Conservation (phyloP, 495 filamentous ascomycete genomes). For the Aspergillus bridgeri region DNA sequence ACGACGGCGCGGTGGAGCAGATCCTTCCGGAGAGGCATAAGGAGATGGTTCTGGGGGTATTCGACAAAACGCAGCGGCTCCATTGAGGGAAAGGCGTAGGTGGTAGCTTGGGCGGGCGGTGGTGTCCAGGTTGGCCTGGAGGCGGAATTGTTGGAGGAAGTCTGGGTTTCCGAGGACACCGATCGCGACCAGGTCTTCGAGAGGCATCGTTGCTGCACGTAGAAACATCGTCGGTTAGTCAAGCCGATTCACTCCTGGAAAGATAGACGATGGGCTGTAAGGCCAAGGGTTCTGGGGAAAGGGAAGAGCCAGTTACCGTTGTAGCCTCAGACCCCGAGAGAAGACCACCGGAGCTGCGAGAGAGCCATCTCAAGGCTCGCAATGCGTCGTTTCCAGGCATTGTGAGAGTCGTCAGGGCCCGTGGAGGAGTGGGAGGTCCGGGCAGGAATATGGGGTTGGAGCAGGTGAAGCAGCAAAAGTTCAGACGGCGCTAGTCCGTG, state of each 20-base stretch:
- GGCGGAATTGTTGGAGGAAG: conserved; percentile 28
- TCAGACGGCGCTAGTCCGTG: conserved; percentile 32
- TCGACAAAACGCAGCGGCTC: conserved; percentile 75
- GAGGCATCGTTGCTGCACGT: conserved; percentile 48
- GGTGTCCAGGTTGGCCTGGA: conserved; percentile 28
- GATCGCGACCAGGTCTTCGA: conserved; percentile 50
- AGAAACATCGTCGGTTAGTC: background rate
- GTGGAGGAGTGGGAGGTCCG: background rate
- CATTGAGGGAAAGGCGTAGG: conserved; percentile 87
- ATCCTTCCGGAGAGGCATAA: conserved; percentile 83
- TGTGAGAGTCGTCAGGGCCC: conserved; percentile 13
- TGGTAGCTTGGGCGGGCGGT: conserved; percentile 64
- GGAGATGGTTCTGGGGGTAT: conserved; percentile 77
- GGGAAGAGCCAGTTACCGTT: conserved; percentile 36
- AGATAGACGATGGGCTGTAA: background rate
- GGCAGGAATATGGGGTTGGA: conserved; percentile 10
- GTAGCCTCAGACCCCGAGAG: conserved; percentile 43
- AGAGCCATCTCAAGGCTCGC: conserved; percentile 38
- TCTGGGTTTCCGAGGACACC: conserved; percentile 71
- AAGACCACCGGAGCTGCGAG: conserved; percentile 41
- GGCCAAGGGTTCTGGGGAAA: conserved; percentile 1
- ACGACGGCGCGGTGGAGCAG: conserved; percentile 89
- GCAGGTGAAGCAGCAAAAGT: conserved; percentile 37
- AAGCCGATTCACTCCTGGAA: background rate
- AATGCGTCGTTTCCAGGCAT: conserved; percentile 41